A percentile compares a stretch with the other conserved stretches of the same genome.
These are phyloP conservation scores for Myxozyma mucilagina DNA, from an alignment of 805 yeast genomes.

Conservation along the genomic window DNA sequence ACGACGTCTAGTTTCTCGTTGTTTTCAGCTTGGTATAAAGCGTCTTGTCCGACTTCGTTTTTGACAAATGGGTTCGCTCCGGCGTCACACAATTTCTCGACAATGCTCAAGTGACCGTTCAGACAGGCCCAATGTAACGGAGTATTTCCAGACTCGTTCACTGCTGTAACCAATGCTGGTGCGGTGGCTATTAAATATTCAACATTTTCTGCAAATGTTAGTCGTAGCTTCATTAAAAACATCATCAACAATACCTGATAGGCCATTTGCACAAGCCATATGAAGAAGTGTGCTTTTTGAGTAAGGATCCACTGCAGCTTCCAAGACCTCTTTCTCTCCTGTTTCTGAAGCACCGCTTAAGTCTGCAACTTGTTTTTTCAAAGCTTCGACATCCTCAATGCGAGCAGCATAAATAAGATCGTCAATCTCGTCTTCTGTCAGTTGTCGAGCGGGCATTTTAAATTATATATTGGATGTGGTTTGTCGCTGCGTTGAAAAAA, in stretches of 20 bases:
- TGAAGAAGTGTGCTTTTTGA: conserved; percentile 79
- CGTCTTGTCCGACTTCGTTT: conserved; percentile 76
- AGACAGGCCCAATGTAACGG: conserved; percentile 95
- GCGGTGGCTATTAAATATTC: background rate
- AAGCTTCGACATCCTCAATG: conserved; percentile 77
- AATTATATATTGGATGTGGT: no score
- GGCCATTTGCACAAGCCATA: conserved; percentile 96
- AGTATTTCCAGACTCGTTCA: conserved; percentile 85
- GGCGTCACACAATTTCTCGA: conserved; percentile 67
- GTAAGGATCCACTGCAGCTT: conserved; percentile 62
- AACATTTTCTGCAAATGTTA: no score
- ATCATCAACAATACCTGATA: conserved; percentile 46
- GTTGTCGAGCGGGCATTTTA: conserved; percentile 3
- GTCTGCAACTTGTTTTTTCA: conserved; percentile 65
- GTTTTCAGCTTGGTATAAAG: conserved; percentile 85
- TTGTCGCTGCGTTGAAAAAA: no score
- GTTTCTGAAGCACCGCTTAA: conserved; percentile 33
- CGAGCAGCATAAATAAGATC: conserved; percentile 81
- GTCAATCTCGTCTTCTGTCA: conserved; percentile 73
- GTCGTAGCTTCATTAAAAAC: no score
- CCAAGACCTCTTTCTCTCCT: conserved; percentile 38
- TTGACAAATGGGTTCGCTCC: conserved; percentile 81
- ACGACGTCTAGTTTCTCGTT: conserved; percentile 75
- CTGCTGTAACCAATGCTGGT: conserved; percentile 46
- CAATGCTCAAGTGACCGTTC: conserved; percentile 77